Evolutionary conservation across 2,329 filamentous ascomycete species (phyloP), one percentile per base, ranked within the genome.

Genomic region (Atkinsonella texensis): DNA sequence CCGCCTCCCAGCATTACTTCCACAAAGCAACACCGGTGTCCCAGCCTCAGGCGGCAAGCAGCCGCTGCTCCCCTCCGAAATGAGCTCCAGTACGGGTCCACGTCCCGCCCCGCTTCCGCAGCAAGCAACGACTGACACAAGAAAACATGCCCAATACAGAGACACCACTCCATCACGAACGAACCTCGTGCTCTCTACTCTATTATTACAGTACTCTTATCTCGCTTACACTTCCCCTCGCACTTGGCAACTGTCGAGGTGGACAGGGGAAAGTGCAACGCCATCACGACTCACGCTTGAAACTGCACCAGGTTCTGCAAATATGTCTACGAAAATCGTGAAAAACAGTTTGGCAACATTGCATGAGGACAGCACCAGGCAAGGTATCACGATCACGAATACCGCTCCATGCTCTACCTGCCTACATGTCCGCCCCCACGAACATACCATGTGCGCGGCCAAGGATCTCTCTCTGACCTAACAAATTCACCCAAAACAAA

Each of bases 71-170:
- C 17, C 40, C 40, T 49, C 40, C 40, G 48, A 49, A 49, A 20
- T 44, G 23, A n/a, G 20, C 48, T 44, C 48, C 40, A 40, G 40
- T 38, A 31, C 44, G 48, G 48, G 40, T 38, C 46, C 47, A 41
- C 20, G n/a, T n/a, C 47, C 12, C 47, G 39, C 48, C 43, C 48
- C 39, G 48, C 48, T 49, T 43, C 40, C 48, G 41, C 48, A 50
- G 39, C 41, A 23, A 41, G 15, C 31, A 23, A n/a, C 23, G 46
- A 38, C 13, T 41, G 13, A 7, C 39, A n/a, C 38, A 5, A 41
- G 39, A 41, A 17, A 9, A 23, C 20, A 23, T 23, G 20, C 20
- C 20, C 20, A 23, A 23, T 2, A 23, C 20, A 23, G 20, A 23
- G 20, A 23, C 20, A 23, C 4, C 2, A 23, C 4, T 23, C 20